phyloP scores from a whole-genome alignment of 371 early-diverging fungal genomes.

The Mucor lusitanicus region DNA sequence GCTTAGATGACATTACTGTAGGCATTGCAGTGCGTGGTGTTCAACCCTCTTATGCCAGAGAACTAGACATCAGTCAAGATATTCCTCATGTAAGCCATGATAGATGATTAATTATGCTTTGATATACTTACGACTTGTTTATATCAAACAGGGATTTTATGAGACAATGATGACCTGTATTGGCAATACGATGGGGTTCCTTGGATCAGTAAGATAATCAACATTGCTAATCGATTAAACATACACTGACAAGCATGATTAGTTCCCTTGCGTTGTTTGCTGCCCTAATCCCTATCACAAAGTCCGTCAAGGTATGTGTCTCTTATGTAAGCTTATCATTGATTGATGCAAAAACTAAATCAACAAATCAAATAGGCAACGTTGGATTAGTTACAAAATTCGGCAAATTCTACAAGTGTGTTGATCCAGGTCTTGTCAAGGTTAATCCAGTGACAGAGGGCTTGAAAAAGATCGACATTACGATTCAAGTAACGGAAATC shows the following conservation, averaged over 20 bases:
- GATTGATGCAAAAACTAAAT: not conserved
- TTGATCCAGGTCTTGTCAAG: slow-evolving; percentile 86
- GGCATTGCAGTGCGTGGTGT: slow-evolving; percentile 34
- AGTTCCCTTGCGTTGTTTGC: slow-evolving; percentile 54
- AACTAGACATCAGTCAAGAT: slow-evolving; percentile 23
- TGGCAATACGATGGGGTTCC: slow-evolving; percentile 44
- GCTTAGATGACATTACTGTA: slow-evolving; percentile 15
- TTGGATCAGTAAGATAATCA: slow-evolving; percentile 44
- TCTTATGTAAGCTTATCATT: not conserved
- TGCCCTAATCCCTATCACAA: slow-evolving; percentile 81
- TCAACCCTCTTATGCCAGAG: slow-evolving; percentile 36
- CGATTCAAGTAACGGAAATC: slow-evolving; percentile 76
- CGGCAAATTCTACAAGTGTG: slow-evolving; percentile 83
- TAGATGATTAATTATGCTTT: not conserved
- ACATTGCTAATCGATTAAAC: not conserved
- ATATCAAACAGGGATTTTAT: slow-evolving; percentile 46
- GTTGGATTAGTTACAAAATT: slow-evolving; percentile 81
- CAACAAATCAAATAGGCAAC: slow-evolving; percentile 40
- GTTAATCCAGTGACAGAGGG: slow-evolving; percentile 76
- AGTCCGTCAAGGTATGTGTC: slow-evolving; percentile 54
- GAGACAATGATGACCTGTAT: slow-evolving; percentile 51
- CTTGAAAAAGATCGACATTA: slow-evolving; percentile 66
- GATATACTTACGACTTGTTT: not conserved
- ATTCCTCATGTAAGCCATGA: slow-evolving; percentile 31
- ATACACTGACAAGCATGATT: not conserved